Evolutionary conservation across 148 eudicot species (phyloP), one percentile per base, ranked within the genome.

Genomic region (Arbutus unedo): DNA sequence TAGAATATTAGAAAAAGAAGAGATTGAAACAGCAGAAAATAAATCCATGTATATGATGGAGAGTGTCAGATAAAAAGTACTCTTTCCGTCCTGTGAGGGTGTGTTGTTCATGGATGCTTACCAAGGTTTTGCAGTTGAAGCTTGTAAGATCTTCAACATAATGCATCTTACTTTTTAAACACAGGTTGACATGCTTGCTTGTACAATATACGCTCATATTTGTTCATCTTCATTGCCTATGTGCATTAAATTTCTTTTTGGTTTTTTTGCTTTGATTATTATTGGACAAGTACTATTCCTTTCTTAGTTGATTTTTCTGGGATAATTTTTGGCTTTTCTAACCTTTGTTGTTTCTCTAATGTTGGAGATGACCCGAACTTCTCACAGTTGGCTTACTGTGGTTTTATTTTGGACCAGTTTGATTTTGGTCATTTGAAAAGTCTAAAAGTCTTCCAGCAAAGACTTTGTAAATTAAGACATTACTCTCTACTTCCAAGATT

Each of bases 21-120:
- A 74, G 78, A 49, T 16, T 72, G 50, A 72, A 72, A 45, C 53
- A 72, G 21, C 76, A 45, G 23, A 72, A 72, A 72, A 71, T 31
- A 15, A 11, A 71, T 44, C 21, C 45, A 4, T 41, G 8, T 5
- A 38, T 13, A 14, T 38, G 4, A 38, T 70, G n/a, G 48, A 14
- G 49, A 9, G 44, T 71, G 49, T 16, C 49, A 2, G 51, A 45
- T 72, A 72, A 72, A 66, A 72, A 45, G 10, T 48, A 72, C 50
- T 16, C 23, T 44, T 19, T 44, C 76, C 76, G 6, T 45, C 76
- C 25, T 9, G 8, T 47, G 2, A 45, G 13, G 48, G 53, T 72
- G 25, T 72, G 49, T 72, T 44, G 25, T 19, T 41, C 74, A 71
- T 43, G 48, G 31, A 15, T 16, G 50, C 74, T 43, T 16, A 71